Evolutionary conservation across 768 basidiomycete genomes (phyloP), one percentile per base, ranked within the genome.

Genomic region (Tulasnella sp.): DNA sequence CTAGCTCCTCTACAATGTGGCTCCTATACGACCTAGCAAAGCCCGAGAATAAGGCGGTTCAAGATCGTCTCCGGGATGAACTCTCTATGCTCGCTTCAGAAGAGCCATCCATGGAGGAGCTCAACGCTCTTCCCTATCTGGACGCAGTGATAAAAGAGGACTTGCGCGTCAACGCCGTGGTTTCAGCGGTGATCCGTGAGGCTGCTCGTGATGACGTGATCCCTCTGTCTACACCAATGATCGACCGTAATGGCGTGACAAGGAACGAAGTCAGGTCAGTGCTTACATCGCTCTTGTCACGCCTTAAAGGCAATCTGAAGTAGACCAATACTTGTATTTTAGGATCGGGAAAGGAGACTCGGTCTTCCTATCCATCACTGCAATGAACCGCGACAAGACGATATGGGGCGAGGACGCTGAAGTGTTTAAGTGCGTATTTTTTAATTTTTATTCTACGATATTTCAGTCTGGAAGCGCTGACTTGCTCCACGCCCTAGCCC

Each of bases 371-470:
- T 81, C 81, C 0, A 79, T 84, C 38, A 57, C 76, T 1, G 70
- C 71, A 1, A 58, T 85, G 41, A 83, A 87, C 63, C 71, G 76
- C 4, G 72, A 74, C 7, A 73, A 73, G 61, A 69, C 67, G 4
- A 66, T 84, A 0, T 86, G 83, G 83, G 84, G 85, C 4, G 71
- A 76, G 10, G 83, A 86, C 65, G 78, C 80, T 0, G 52, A 58
- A n/a, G 76, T 80, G 52, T 85, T 85, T 73, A 79, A 68, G 82
- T 81, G 54, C 19, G 1, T 25, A 24, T 19, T 29, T 2, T n/a
- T 29, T 42, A 22, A n/a, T n/a, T n/a, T n/a, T n/a, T n/a, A n/a
- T n/a, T n/a, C n/a, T n/a, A n/a, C n/a, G n/a, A n/a, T n/a, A n/a
- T n/a, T n/a, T n/a, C n/a, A n/a, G n/a, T 21, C 30, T 15, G 64